Base-by-base conservation (phyloP, 2,329 filamentous ascomycete genomes). In the Cladosporium cucumerinum region DNA sequence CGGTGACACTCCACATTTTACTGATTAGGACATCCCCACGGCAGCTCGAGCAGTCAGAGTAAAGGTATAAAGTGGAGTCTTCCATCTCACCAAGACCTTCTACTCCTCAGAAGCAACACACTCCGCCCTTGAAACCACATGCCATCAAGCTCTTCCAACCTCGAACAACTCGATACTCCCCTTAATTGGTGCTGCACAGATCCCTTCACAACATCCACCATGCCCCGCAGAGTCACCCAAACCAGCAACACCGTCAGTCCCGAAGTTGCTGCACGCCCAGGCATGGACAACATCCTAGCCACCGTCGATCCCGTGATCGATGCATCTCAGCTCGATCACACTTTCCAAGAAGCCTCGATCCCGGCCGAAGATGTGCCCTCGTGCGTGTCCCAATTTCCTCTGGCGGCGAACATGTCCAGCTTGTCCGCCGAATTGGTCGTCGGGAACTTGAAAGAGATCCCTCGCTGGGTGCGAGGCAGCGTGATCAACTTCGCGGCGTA, bases 401-500 rank as follows among this genome's bases (percentile, higher is more conserved):
- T 2, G n/a, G 18, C 39, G 11, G 39, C 39, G 8, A 43, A 43
- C n/a, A 8, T 3, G 39, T n/a, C 18, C 39, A 8, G 6, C 16
- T 5, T 39, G 6, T 7, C 36, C 16, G 16, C 36, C 6, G 39
- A 43, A 11, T 2, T 21, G 39, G 39, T 43, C 39, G 10, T 54
- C 26, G 49, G 49, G 25, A 25, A 30, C 16, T 16, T 54, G n/a
- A 25, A 18, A 5, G 26, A 26, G 12, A 59, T 59, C 25, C 57
- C 57, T 48, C 57, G 57, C 36, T 59, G 57, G 57, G 26, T 25
- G 21, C 34, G 25, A 10, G 57, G 57, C 32, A 28, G 23, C 18
- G 57, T 39, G 36, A 59, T 59, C 57, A 59, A 59, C 14, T 59
- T 59, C 57, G 57, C 57, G 18, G 57, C 57, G n/a, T 59, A 59